phyloP scores from a whole-genome alignment of 352 stramenopile species.

The Globisporangium echinulatum region DNA sequence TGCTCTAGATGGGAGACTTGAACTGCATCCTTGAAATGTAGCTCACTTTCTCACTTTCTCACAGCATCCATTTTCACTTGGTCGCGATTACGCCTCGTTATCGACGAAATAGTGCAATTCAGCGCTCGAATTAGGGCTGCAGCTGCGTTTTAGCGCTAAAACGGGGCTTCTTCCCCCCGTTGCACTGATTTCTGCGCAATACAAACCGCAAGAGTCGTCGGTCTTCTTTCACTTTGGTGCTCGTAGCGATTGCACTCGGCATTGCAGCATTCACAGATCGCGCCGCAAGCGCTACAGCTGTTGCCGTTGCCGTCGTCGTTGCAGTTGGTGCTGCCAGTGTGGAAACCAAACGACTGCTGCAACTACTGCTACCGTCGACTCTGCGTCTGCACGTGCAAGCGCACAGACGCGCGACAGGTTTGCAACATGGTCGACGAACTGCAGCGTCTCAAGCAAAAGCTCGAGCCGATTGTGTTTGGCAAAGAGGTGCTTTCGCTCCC shows the following conservation, averaged over 20 bases:
- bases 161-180: neutral
- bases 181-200: neutral
- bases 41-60: neutral
- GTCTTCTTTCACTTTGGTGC: neutral
- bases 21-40: no score
- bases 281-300: neutral
- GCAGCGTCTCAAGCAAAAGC: slow-evolving; percentile 49
- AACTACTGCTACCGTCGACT: neutral
- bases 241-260: neutral
- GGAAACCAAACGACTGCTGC: neutral
- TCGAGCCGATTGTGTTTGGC: slow-evolving; percentile 53
- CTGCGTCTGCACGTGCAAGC: neutral
- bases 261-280: neutral
- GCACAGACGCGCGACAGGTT: neutral
- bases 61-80: neutral
- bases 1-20: no score
- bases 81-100: no score
- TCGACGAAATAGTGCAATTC: neutral
- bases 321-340: neutral
- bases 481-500: slow-evolving; percentile 42
- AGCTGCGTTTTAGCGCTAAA: no score
- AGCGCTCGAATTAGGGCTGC: no score
- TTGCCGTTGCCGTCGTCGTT: neutral
- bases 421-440: slow-evolving; percentile 29
- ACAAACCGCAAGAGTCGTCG: neutral